Evolutionary conservation across 441 rosid species (phyloP), one percentile per base, ranked within the genome.

Genomic region (Francoa sonchifolia): DNA sequence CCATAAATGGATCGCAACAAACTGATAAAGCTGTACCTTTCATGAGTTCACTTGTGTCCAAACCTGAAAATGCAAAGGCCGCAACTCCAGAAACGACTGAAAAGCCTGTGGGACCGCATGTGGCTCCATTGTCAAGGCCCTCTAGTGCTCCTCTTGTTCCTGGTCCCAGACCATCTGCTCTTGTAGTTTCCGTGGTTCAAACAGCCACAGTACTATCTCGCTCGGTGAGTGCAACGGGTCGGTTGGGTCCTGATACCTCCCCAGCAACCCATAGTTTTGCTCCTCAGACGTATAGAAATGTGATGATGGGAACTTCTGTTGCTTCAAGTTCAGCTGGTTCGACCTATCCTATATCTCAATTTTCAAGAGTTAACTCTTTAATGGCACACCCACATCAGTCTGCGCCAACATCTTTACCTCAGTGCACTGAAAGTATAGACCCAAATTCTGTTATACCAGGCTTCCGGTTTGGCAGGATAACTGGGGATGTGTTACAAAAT

Each of bases 81-180:
- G 40, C 63, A 34, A 31, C 62, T 52, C 48, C 71, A 6, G 79
- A 69, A 54, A 54, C 47, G 12, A 13, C 74, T 19, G 85, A 77
- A 42, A 69, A 61, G 39, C 59, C 68, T 22, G 4, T 39, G 44
- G 55, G 47, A 5, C 71, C 46, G 33, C 73, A 72, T 54, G 59
- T 62, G 30, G 61, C 93, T 39, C 52, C 54, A 35, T 55, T 72
- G 66, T 71, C 95, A 27, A 86, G 96, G 73, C 95, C 96, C 30
- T 78, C 80, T 28, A 86, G 93, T 68, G 88, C 95, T 57, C 95
- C 99, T 21, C 45, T 90, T 32, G 60, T 65, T 38, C 93, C 87
- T 41, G 81, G 58, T 47, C 63, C 56, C 35, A 67, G 74, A 38
- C 63, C 82, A 13, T 19, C 71, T 28, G 62, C 81, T 54, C n/a